phyloP scores from a whole-genome alignment of 2,329 filamentous ascomycete species.

The Pseudogymnoascus pannorum region DNA sequence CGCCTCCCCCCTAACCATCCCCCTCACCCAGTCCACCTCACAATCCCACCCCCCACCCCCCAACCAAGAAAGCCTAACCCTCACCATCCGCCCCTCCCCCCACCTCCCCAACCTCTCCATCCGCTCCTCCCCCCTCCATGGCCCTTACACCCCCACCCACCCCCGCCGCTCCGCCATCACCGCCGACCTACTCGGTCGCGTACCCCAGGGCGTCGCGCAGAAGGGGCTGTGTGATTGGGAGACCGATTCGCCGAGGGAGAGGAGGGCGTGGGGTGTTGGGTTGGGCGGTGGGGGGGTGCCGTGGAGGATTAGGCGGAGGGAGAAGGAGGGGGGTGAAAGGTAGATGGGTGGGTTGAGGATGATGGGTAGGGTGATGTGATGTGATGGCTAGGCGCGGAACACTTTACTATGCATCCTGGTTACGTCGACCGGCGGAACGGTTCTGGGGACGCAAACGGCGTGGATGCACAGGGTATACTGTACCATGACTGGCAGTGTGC shows the following conservation, averaged over 20 bases:
- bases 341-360: not conserved
- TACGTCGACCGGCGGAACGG: not conserved
- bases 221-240: constrained; percentile 28
- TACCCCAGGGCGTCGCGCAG: constrained; percentile 12
- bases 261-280: constrained; percentile 7
- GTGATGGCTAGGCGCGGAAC: not conserved
- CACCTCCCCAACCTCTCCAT: not conserved
- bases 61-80: not conserved
- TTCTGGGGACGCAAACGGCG: not conserved
- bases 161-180: constrained; percentile 18
- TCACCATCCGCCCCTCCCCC: not conserved
- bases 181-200: constrained; percentile 15
- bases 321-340: constrained; percentile 10
- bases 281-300: constrained; percentile 10
- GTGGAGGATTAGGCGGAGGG: constrained; percentile 12
- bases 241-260: constrained; percentile 16
- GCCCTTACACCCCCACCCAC: constrained; percentile 22
- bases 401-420: not conserved
- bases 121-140: constrained; percentile 19
- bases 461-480: not conserved
- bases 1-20: constrained; percentile 15
- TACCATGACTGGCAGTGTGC: not conserved
- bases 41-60: not conserved
- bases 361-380: not conserved
- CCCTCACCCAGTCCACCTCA: not conserved